Conservation (phyloP, 345 rosid species). For the Melastoma malabathricum region DNA sequence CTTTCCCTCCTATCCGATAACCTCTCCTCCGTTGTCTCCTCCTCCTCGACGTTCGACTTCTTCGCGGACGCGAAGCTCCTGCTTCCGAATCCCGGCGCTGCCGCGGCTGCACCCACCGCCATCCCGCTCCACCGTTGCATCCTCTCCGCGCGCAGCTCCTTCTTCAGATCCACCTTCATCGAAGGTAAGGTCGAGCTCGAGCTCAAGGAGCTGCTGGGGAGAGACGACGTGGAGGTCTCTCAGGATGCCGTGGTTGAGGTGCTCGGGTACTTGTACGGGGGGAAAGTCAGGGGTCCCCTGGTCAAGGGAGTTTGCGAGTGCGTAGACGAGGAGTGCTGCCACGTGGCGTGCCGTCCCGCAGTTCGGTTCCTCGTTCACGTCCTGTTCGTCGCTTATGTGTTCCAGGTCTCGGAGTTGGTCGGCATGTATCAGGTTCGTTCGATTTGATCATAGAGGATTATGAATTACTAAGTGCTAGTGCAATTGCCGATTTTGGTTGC, state of each 20-base stretch:
- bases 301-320: slow-evolving; percentile 32
- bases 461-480: too few relatives aligned
- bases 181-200: slow-evolving; percentile 28
- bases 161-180: slow-evolving; percentile 38
- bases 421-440: slow-evolving; percentile 49
- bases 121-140: slow-evolving; percentile 71
- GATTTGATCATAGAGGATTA: background rate
- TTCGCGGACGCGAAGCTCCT: slow-evolving; percentile 57
- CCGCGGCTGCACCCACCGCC: slow-evolving; percentile 14
- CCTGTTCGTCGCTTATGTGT: slow-evolving; percentile 56
- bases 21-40: slow-evolving; percentile 42
- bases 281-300: slow-evolving; percentile 43
- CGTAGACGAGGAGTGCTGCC: slow-evolving; percentile 56
- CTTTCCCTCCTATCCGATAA: slow-evolving; percentile 40
- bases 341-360: slow-evolving; percentile 57
- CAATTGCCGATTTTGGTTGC: too few relatives aligned
- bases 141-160: slow-evolving; percentile 44
- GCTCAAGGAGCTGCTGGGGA: slow-evolving; percentile 34
- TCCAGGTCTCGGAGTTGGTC: slow-evolving; percentile 46
- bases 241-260: slow-evolving; percentile 43
- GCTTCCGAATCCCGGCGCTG: slow-evolving; percentile 15
- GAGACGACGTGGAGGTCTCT: slow-evolving; percentile 38
- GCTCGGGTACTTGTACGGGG: slow-evolving; percentile 52
- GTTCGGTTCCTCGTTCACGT: slow-evolving; percentile 55
- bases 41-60: slow-evolving; percentile 35